Percentiles rank a stretch among this genome's conserved stretches.
phyloP scores from a whole-genome alignment of 164 flowering plant species.

The Magnolia sinica region DNA sequence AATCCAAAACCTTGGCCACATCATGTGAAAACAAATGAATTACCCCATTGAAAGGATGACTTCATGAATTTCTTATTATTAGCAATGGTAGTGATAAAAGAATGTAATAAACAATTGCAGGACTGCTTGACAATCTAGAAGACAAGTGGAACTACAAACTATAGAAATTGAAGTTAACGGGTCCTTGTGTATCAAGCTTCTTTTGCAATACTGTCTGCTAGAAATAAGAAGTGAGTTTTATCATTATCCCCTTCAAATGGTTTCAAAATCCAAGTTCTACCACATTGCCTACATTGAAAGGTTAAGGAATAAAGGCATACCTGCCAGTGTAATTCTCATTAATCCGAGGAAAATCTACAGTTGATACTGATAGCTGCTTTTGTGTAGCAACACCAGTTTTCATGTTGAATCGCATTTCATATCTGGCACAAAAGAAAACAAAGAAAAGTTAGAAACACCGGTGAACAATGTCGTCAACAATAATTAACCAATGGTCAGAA shows the following conservation, averaged over 20 bases:
- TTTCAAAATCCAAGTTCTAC: background rate
- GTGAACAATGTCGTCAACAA: background rate
- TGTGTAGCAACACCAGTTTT: constrained; percentile 82
- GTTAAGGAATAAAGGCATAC: constrained; percentile 23
- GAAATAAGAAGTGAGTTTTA: background rate
- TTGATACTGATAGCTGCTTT: constrained; percentile 65
- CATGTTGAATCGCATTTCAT: constrained; percentile 93
- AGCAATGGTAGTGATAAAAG: background rate
- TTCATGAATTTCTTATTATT: background rate
- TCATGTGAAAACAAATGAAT: background rate
- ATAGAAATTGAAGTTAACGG: background rate
- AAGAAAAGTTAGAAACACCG: background rate
- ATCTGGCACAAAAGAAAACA: constrained; percentile 35
- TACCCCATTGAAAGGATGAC: background rate
- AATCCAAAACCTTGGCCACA: background rate
- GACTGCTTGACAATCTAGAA: background rate
- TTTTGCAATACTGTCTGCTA: background rate
- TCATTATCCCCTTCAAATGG: background rate
- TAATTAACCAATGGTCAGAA: background rate
- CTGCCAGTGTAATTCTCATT: constrained; percentile 92
- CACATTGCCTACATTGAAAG: background rate
- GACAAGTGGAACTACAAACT: background rate
- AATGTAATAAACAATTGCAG: background rate
- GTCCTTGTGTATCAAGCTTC: background rate
- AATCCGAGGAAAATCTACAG: constrained; percentile 89